These are phyloP conservation scores for Pseudogymnoascus sp. DNA, from an alignment of 2,329 filamentous ascomycete species.

Conservation along the genomic window DNA sequence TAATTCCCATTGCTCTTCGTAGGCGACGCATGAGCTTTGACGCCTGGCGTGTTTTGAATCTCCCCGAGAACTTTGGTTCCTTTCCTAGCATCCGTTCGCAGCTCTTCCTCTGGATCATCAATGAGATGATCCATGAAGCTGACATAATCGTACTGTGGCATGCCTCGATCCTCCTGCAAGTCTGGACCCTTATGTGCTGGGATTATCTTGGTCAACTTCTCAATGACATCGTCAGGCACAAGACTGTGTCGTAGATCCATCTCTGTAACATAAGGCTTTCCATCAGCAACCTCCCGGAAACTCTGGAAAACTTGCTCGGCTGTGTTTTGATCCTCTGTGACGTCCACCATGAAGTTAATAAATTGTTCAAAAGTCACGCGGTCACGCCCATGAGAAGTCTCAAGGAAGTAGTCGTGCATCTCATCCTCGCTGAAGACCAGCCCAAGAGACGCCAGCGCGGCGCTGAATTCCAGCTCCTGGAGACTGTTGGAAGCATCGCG, in stretches of 20 bases:
- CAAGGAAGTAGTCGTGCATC: slow-evolving; percentile 91
- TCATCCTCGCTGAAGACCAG: slow-evolving; percentile 95
- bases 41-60: background rate
- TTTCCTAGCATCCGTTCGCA: background rate
- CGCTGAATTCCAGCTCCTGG: slow-evolving; percentile 90
- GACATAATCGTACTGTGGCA: slow-evolving; percentile 92
- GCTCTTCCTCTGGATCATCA: slow-evolving; percentile 17
- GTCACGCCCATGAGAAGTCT: slow-evolving; percentile 70
- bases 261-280: slow-evolving; percentile 97
- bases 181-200: slow-evolving; percentile 78
- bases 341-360: slow-evolving; percentile 98
- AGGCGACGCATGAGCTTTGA: background rate
- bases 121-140: slow-evolving; percentile 91
- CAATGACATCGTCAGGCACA: slow-evolving; percentile 94
- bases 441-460: slow-evolving; percentile 86
- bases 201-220: slow-evolving; percentile 82
- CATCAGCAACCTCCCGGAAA: slow-evolving; percentile 94
- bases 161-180: slow-evolving; percentile 71
- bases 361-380: slow-evolving; percentile 97
- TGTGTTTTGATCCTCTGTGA: slow-evolving; percentile 97
- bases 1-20: slow-evolving; percentile 3
- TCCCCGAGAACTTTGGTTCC: background rate
- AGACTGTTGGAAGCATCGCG: slow-evolving; percentile 84
- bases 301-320: slow-evolving; percentile 98
- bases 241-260: slow-evolving; percentile 91